Evolutionary conservation across 768 basidiomycete species (phyloP), one percentile per base, ranked within the genome.

Genomic region (Tulasnella sp.): DNA sequence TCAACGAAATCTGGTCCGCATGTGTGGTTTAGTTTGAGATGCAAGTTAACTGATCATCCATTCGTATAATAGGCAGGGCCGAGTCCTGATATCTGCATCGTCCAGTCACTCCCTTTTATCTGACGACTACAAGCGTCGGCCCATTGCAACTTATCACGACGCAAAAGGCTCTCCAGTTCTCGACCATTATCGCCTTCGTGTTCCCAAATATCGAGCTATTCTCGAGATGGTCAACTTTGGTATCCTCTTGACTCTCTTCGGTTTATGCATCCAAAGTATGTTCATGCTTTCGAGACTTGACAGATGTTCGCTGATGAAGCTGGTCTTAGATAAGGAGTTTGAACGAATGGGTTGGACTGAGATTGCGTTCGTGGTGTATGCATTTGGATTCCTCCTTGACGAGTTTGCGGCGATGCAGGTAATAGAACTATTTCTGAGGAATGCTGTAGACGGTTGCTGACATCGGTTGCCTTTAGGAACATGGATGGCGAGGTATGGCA

Each of bases 141-240:
- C 80, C 17, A 88, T 86, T 64, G 81, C 84, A 9, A 38, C 58
- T 65, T 75, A 84, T 30, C 91, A 92, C 69, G 77, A 89, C 66
- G 74, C 76, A 38, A 77, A 78, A 24, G 77, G 74, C 17, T 81
- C 82, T 1, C 83, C 86, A 0, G 83, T 88, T 67, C 76, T 94
- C 13, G 85, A 94, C 67, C 91, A 96, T 67, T 91, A 92, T 67
- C 77, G 88, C 82, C 82, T 94, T 42, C 82, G 88, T 11, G 89
- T 94, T 4, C 91, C 91, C 9, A 80, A 79, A 65, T 96, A 91
- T 65, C 79, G 83, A 11, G 80, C 79, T 4, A 81, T 85, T 51
- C 73, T 90, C 60, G 89, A 93, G 67, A 86, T 91, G 65, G 61
- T 88, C 42, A 88, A 86, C 66, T 88, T 92, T 66, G 75, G 79